Evolutionary conservation across 495 filamentous ascomycete species (phyloP), one percentile per base, ranked within the genome.

Genomic region (Trichoderma virens): DNA sequence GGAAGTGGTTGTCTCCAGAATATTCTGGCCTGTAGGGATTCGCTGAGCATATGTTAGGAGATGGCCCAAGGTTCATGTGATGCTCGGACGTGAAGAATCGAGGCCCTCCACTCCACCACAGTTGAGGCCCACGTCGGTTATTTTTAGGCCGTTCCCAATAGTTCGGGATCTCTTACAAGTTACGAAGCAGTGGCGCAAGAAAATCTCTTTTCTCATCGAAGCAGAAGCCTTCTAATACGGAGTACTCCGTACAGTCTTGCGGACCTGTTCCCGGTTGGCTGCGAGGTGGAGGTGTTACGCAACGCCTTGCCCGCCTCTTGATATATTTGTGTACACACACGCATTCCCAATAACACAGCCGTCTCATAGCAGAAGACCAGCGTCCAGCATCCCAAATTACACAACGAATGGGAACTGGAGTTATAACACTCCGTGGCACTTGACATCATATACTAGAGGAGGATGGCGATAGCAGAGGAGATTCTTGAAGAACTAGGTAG

Each of bases 101-200:
- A 56, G 27, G 20, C 51, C 51, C 51, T 56, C 51, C 25, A n/a
- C 51, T 56, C 51, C 51, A 56, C 51, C 25, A 56, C 25, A 56
- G 25, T 27, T 27, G 25, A 30, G 51, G 51, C 23, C 25, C 51
- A 28, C 23, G 51, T 56, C 51, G 51, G 51, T 56, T 56, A 56
- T 56, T 56, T 56, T 56, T 56, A 56, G 51, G 51, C 51, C 51
- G 51, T 30, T 56, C 51, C 51, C 51, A 30, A 56, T 56, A 18
- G 51, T 18, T 27, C 13, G 51, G 51, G 7, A 56, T 2, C 51
- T 30, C 51, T 56, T 30, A 5, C 5, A 4, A 35, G 11, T 4
- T 4, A 35, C 32, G 32, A 35, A 11, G 32, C 32, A 30, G 51
- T 56, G 51, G 51, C 51, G 51, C 51, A 30, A 56, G 27, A 56